Evolutionary conservation across 2,329 filamentous ascomycete species (phyloP).

Genomic region (Calonectria hawksworthii): DNA sequence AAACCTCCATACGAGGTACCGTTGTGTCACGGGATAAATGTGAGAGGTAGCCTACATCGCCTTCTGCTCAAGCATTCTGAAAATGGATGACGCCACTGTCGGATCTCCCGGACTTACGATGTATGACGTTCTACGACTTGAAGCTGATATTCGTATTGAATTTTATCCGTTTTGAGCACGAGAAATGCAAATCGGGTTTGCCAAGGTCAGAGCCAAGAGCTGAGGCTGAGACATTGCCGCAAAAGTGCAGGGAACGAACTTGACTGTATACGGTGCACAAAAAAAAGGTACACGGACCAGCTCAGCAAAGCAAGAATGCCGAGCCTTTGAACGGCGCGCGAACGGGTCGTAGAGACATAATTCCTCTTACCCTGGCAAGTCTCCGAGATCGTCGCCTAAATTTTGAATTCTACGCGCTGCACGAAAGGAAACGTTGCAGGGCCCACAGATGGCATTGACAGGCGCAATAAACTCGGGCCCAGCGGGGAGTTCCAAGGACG

Average conservation of each 20-base stretch:
- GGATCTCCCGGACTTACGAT: neutral
- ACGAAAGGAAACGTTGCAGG: conserved; percentile 8
- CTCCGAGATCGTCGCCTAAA: neutral
- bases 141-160: neutral
- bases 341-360: neutral
- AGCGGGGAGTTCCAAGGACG: conserved; percentile 2
- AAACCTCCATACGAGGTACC: neutral
- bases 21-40: neutral
- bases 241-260: neutral
- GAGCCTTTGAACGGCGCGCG: too few species aligned
- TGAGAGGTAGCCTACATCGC: neutral
- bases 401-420: neutral
- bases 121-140: neutral
- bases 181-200: neutral
- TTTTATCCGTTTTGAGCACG: neutral
- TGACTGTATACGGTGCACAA: neutral
- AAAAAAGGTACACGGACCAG: neutral
- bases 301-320: neutral
- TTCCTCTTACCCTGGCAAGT: neutral
- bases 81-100: neutral
- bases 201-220: neutral
- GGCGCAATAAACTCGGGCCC: neutral
- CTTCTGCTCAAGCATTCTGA: neutral
- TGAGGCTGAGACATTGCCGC: neutral
- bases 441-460: neutral